These are phyloP conservation scores for Pythium phragmiticola DNA, from an alignment of 352 stramenopile species.

Conservation along the genomic window DNA sequence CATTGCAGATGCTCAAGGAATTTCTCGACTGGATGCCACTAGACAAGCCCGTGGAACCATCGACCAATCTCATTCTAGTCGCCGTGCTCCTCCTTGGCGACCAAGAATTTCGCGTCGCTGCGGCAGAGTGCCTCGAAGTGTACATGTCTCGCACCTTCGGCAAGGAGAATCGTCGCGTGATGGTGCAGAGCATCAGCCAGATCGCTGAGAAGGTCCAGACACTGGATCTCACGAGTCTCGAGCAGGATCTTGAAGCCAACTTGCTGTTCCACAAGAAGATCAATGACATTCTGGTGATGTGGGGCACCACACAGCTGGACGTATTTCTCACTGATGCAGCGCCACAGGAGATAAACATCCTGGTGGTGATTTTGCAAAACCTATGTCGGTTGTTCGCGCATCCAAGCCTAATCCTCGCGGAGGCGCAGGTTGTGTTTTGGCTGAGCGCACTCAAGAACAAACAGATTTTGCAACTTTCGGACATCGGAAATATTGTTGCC, in stretches of 20 bases:
- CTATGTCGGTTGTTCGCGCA: conserved; percentile 61
- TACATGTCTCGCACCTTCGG: conserved; percentile 68
- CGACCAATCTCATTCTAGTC: conserved; percentile 65
- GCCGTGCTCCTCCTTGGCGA: conserved; percentile 58
- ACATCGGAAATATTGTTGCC: conserved; percentile 6
- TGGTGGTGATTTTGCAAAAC: conserved; percentile 44
- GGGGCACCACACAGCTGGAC: conserved; percentile 68
- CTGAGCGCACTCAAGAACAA: conserved; percentile 72
- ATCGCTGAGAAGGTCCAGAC: conserved; percentile 57
- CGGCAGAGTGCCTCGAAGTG: conserved; percentile 69
- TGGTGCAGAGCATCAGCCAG: conserved; percentile 57
- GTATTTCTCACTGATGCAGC: conserved; percentile 41
- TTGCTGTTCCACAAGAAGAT: conserved; percentile 72
- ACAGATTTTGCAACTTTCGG: conserved; percentile 33
- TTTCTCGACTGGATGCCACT: conserved; percentile 85
- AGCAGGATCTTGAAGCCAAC: conserved; percentile 48
- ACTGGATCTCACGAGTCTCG: conserved; percentile 41
- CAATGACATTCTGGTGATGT: conserved; percentile 74
- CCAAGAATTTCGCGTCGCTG: conserved; percentile 47
- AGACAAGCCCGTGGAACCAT: conserved; percentile 48
- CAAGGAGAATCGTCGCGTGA: conserved; percentile 62
- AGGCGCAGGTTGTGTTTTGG: conserved; percentile 77
- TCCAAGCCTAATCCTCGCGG: conserved; percentile 63
- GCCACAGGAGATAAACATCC: conserved; percentile 46
- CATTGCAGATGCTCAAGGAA: conserved; percentile 73